Evolutionary conservation across 495 filamentous ascomycete species (phyloP), one percentile per base, ranked within the genome.

Genomic region (Talaromyces liani): DNA sequence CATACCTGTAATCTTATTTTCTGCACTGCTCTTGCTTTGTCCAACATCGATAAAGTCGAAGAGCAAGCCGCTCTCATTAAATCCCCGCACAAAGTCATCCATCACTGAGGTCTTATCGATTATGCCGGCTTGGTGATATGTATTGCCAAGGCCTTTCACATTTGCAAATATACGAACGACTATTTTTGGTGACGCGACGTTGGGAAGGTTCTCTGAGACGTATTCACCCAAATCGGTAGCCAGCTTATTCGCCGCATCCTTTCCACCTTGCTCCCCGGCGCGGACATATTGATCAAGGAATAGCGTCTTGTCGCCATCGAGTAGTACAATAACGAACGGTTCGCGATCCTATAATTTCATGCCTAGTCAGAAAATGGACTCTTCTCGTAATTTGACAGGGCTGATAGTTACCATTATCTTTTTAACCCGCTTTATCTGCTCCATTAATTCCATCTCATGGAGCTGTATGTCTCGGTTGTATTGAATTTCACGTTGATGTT

Each of bases 21-120:
- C 83, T 2, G 87, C 87, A 53, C 82, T 79, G 63, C 90, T 87
- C 69, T 90, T 87, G 24, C 85, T 84, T 56, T 80, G 70, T 41
- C 89, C 89, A 51, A 91, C 83, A 71, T 94, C 90, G 45, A 92
- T 74, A 72, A 91, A 88, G 68, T 92, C 88, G 68, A 90, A 91
- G 2, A 83, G 79, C 4, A 84, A 79, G 65, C 84, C 85, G 57
- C 81, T 86, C 68, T 87, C 86, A 69, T 89, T 92, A 76, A 94
- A 92, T 12, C 90, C 91, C 18, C 85, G 78, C 27, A 84, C 82
- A 71, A 95, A 95, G 29, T 90, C 84, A 61, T 85, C 82, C 36
- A 92, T 70, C 27, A 77, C 68, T 16, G 71, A 69, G 5, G 83
- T 73, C 45, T 79, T 80, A 6, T 80, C 74, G 9, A 87, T 70